Conservation (phyloP, 495 filamentous ascomycete genomes). For the Aspergillus bertholletiae region DNA sequence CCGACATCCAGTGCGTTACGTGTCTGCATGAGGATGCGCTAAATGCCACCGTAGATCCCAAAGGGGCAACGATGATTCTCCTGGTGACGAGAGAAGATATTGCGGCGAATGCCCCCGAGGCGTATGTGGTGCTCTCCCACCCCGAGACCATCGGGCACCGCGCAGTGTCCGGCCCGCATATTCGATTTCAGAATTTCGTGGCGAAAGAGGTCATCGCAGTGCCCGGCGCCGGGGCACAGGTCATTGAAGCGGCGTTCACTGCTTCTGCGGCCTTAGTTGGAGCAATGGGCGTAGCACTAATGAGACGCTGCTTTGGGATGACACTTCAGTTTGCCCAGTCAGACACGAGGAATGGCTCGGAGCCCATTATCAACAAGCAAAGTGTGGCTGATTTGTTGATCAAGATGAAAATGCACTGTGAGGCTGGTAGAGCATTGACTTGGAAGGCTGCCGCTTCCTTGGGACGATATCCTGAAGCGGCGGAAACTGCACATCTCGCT, state of each 20-base stretch:
- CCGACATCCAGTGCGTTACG: conserved; percentile 11
- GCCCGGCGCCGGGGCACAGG: conserved; percentile 2
- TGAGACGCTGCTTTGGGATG: conserved; percentile 9
- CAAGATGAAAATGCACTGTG: conserved; percentile 13
- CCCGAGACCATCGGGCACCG: conserved; percentile 10
- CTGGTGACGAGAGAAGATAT: conserved; percentile 9
- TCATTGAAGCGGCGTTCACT: not conserved
- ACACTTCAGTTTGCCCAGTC: conserved; percentile 7
- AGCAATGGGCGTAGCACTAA: conserved; percentile 12
- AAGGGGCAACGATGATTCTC: conserved; percentile 7
- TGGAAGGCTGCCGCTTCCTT: conserved; percentile 10
- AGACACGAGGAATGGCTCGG: conserved; percentile 1
- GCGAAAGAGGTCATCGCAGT: conserved; percentile 8
- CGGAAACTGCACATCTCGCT: conserved; percentile 8
- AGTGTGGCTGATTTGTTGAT: conserved; percentile 13
- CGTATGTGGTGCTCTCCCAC: conserved; percentile 7
- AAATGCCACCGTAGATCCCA: not conserved
- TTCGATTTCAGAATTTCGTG: not conserved
- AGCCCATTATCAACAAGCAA: conserved; percentile 12
- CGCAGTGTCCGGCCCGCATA: conserved; percentile 13
- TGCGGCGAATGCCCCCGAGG: not conserved
- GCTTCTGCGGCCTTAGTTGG: conserved; percentile 10
- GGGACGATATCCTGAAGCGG: not conserved
- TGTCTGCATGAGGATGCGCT: conserved; percentile 7
- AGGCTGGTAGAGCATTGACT: conserved; percentile 8